A percentile compares a stretch with the other conserved stretches of the same genome.
These are phyloP conservation scores for Xylariales sp. DNA, from an alignment of 2,329 filamentous ascomycete genomes.

Conservation along the genomic window DNA sequence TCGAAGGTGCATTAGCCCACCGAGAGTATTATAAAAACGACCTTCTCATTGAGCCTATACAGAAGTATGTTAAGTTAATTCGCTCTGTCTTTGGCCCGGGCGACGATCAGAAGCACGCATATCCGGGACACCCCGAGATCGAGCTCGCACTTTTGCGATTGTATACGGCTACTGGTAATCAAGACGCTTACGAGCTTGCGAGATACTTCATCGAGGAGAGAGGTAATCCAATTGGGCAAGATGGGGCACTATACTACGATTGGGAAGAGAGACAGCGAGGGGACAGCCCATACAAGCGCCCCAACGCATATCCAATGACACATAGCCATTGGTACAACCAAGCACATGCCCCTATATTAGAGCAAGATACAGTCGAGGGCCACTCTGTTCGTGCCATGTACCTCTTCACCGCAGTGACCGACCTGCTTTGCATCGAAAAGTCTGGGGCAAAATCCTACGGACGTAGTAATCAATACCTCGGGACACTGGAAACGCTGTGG, in stretches of 20 bases:
- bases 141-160: slow-evolving; percentile 42
- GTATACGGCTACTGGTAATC: slow-evolving; percentile 27
- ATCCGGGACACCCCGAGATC: slow-evolving; percentile 55
- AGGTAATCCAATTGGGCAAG: slow-evolving; percentile 45
- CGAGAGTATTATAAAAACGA: slow-evolving; percentile 46
- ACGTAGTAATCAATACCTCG: slow-evolving; percentile 23
- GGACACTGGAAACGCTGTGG: slow-evolving; percentile 47
- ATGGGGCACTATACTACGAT: slow-evolving; percentile 49
- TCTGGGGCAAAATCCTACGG: slow-evolving; percentile 17
- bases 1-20: slow-evolving; percentile 57
- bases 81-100: slow-evolving; percentile 46
- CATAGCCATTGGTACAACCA: slow-evolving; percentile 47
- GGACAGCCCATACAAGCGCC: slow-evolving; percentile 41
- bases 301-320: slow-evolving; percentile 40
- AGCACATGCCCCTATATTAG: slow-evolving; percentile 48
- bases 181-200: slow-evolving; percentile 39
- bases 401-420: slow-evolving; percentile 53
- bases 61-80: slow-evolving; percentile 51
- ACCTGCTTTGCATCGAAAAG: slow-evolving; percentile 40
- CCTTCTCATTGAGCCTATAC: slow-evolving; percentile 44
- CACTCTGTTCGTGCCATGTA: slow-evolving; percentile 59
- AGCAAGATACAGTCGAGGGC: slow-evolving; percentile 52
- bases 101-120: slow-evolving; percentile 47
- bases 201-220: slow-evolving; percentile 55
- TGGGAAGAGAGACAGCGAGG: slow-evolving; percentile 47